These are phyloP conservation scores for Cymbopogon citratus DNA, from an alignment of 176 grass and related monocot species.

Conservation along the genomic window DNA sequence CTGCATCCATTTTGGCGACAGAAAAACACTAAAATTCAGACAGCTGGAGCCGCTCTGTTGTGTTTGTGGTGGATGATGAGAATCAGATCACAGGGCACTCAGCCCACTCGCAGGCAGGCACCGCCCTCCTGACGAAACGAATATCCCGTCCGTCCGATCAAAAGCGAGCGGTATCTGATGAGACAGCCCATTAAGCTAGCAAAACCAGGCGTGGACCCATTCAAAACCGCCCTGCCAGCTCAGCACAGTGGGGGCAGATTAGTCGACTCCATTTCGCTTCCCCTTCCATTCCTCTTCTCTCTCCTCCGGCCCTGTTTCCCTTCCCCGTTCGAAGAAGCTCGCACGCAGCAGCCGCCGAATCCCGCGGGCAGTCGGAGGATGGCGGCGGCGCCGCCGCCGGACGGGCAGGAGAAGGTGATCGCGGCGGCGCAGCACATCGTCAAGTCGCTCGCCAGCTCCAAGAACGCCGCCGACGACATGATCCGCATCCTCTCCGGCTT, in stretches of 20 bases:
- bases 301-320: not conserved
- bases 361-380: constrained; percentile 11
- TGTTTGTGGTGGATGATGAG: too few relatives aligned
- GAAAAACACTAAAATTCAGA: too few relatives aligned
- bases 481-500: constrained; percentile 88
- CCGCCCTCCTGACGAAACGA: not conserved
- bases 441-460: constrained; percentile 73
- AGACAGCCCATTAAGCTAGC: not conserved
- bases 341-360: not conserved
- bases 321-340: not conserved
- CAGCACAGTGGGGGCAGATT: not conserved
- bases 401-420: constrained; percentile 84
- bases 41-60: too few relatives aligned
- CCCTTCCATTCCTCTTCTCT: not conserved
- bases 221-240: constrained; percentile 25
- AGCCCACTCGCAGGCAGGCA: too few relatives aligned
- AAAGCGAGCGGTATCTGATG: not conserved
- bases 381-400: constrained; percentile 59
- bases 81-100: too few relatives aligned
- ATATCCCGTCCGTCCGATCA: constrained; percentile 13
- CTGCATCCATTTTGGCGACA: too few relatives aligned
- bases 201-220: constrained; percentile 25
- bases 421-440: constrained; percentile 80
- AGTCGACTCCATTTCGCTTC: constrained; percentile 19
- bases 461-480: constrained; percentile 96